Percentiles rank a stretch among this genome's conserved stretches.
Evolutionary conservation across 257 asterid species (phyloP).

Genomic region (Anisodus acutangulus): DNA sequence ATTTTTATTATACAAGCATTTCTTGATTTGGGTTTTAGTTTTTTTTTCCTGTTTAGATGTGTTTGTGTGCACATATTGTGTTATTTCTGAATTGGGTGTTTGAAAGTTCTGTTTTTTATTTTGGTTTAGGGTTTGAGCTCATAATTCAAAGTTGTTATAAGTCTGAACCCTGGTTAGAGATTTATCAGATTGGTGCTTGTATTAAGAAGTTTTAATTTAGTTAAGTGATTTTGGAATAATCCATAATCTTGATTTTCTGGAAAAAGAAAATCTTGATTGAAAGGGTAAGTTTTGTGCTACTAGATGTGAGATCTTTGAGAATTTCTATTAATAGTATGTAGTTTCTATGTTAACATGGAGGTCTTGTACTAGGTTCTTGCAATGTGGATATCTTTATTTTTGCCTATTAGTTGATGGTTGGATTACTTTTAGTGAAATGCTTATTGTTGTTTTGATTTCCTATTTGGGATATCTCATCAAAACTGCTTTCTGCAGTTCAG

Average conservation of each 20-base stretch:
- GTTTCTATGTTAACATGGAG: neutral
- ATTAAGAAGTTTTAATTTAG: neutral
- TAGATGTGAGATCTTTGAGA: conserved; percentile 8
- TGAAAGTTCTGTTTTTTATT: neutral
- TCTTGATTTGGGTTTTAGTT: conserved; percentile 9
- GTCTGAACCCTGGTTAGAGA: neutral
- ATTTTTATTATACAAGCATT: neutral
- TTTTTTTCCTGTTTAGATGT: neutral
- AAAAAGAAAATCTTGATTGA: neutral
- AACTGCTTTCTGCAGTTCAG: neutral
- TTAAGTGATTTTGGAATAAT: neutral
- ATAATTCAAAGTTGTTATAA: neutral
- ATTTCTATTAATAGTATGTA: neutral
- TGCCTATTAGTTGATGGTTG: neutral
- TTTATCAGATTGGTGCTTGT: neutral
- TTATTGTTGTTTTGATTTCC: neutral
- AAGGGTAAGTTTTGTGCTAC: neutral
- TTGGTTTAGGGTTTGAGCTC: neutral
- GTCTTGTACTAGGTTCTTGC: conserved; percentile 1
- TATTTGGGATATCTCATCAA: neutral
- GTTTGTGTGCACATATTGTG: neutral
- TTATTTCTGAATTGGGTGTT: conserved; percentile 4
- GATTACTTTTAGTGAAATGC: neutral
- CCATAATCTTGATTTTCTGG: neutral
- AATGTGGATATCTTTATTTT: neutral